phyloP scores from a whole-genome alignment of 768 basidiomycete genomes.

The Auriculariales sp. region DNA sequence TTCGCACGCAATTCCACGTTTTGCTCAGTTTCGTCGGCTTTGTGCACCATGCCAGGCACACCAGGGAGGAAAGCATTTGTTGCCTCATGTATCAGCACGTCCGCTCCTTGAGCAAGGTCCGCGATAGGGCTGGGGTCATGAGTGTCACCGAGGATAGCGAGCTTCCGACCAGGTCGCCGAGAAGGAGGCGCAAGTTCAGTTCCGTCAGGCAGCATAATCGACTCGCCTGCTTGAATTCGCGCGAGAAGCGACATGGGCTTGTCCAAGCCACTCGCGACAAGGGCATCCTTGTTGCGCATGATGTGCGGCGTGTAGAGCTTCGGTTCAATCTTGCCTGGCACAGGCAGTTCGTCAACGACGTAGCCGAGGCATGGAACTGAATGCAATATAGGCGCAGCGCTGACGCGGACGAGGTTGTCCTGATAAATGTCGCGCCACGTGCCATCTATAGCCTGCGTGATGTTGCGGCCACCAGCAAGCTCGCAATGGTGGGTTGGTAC shows the following conservation, averaged over 20 bases:
- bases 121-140: slow-evolving; percentile 13
- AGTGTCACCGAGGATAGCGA: slow-evolving; percentile 17
- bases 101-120: slow-evolving; percentile 7
- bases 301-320: slow-evolving; percentile 51
- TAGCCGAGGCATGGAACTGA: slow-evolving; percentile 74
- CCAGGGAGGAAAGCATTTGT: slow-evolving; percentile 18
- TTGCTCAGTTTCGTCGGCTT: slow-evolving; percentile 4
- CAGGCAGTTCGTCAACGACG: slow-evolving; percentile 51
- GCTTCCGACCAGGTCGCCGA: slow-evolving; percentile 26
- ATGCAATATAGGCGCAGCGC: slow-evolving; percentile 66
- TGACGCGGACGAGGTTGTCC: slow-evolving; percentile 42
- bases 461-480: slow-evolving; percentile 43
- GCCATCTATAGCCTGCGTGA: slow-evolving; percentile 36
- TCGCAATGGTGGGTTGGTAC: slow-evolving; percentile 40
- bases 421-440: slow-evolving; percentile 54
- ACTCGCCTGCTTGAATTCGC: slow-evolving; percentile 48
- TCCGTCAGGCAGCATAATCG: slow-evolving; percentile 52
- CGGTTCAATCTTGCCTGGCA: slow-evolving; percentile 68
- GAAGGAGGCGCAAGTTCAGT: slow-evolving; percentile 54
- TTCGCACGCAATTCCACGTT: slow-evolving; percentile 9
- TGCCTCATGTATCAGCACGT: slow-evolving; percentile 17
- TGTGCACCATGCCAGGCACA: slow-evolving; percentile 9
- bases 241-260: slow-evolving; percentile 48
- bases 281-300: slow-evolving; percentile 43
- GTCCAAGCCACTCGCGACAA: not conserved